These are phyloP conservation scores for Phylloporus sp. DNA, from an alignment of 768 basidiomycete species.

Conservation along the genomic window DNA sequence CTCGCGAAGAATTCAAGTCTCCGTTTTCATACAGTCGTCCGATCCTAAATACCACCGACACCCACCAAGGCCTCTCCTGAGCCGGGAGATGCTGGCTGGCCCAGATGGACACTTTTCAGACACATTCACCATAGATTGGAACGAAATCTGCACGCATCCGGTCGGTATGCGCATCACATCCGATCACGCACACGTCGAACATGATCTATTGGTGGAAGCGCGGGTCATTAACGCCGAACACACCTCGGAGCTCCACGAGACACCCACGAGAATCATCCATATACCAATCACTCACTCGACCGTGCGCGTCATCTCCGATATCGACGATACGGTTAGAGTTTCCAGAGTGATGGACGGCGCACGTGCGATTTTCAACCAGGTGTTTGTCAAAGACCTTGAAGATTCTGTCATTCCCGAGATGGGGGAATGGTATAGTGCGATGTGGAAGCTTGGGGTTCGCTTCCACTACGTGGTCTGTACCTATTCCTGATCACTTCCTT, in stretches of 20 bases:
- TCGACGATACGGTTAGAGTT: slow-evolving; percentile 77
- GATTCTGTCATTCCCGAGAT: slow-evolving; percentile 81
- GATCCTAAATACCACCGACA: slow-evolving; percentile 24
- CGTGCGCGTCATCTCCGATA: slow-evolving; percentile 83
- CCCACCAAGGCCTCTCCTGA: slow-evolving; percentile 41
- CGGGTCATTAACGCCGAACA: slow-evolving; percentile 40
- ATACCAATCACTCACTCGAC: slow-evolving; percentile 56
- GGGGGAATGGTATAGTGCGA: slow-evolving; percentile 67
- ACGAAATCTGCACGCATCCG: slow-evolving; percentile 59
- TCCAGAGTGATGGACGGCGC: slow-evolving; percentile 78
- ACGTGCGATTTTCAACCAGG: slow-evolving; percentile 80
- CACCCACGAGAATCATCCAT: slow-evolving; percentile 23
- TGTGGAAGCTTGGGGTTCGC: slow-evolving; percentile 66
- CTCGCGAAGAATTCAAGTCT: slow-evolving; percentile 55
- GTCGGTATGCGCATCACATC: slow-evolving; percentile 52
- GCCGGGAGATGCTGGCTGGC: slow-evolving; percentile 49
- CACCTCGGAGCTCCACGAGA: slow-evolving; percentile 35
- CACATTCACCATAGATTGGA: slow-evolving; percentile 62
- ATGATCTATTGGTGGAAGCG: slow-evolving; percentile 54
- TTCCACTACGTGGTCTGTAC: slow-evolving; percentile 85
- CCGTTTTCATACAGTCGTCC: slow-evolving; percentile 43
- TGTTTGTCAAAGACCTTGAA: slow-evolving; percentile 80
- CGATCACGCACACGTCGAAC: slow-evolving; percentile 37
- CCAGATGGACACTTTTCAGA: slow-evolving; percentile 71
- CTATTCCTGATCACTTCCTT: not conserved